Evolutionary conservation across 179 eudicot genomes (phyloP).

Genomic region (Dionaea muscipula): DNA sequence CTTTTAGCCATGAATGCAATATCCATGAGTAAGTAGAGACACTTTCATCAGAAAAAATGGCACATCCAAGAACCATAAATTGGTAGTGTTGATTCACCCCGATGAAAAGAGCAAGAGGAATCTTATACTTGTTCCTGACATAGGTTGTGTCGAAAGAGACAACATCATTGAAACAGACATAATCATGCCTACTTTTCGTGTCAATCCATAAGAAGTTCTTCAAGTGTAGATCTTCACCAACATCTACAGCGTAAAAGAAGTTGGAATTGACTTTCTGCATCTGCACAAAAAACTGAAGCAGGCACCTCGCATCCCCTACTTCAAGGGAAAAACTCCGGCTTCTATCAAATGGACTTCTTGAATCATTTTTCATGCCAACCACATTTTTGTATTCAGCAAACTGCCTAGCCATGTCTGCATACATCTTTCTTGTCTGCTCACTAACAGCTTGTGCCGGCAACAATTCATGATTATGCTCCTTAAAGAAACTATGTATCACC

Average conservation of each 20-base stretch:
- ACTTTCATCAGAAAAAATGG: conserved; percentile 30
- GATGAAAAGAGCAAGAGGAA: conserved; percentile 31
- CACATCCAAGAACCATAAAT: conserved; percentile 36
- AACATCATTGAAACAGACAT: conserved; percentile 32
- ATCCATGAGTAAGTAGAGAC: conserved; percentile 29
- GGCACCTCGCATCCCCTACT: conserved; percentile 31
- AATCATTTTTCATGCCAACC: conserved; percentile 17
- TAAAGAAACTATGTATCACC: conserved; percentile 35
- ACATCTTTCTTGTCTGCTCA: conserved; percentile 48
- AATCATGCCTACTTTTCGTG: conserved; percentile 43
- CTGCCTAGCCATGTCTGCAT: conserved; percentile 38
- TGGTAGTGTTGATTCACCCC: conserved; percentile 46
- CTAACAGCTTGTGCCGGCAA: conserved; percentile 87
- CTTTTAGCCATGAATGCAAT: conserved; percentile 37
- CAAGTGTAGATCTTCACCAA: conserved; percentile 26
- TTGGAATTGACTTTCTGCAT: conserved; percentile 36
- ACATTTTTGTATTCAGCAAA: conserved; percentile 20
- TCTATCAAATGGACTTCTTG: conserved; percentile 22
- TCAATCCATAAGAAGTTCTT: conserved; percentile 38
- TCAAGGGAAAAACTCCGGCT: conserved; percentile 25
- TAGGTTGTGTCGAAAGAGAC: conserved; percentile 38
- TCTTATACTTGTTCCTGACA: conserved; percentile 29
- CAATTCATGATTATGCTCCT: conserved; percentile 41
- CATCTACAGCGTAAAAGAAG: conserved; percentile 34
- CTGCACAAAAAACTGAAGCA: conserved; percentile 32